Percentiles rank a stretch among this genome's conserved stretches.
Conservation (phyloP, 1,284 basidiomycete species). For the Trametes pubescens region DNA sequence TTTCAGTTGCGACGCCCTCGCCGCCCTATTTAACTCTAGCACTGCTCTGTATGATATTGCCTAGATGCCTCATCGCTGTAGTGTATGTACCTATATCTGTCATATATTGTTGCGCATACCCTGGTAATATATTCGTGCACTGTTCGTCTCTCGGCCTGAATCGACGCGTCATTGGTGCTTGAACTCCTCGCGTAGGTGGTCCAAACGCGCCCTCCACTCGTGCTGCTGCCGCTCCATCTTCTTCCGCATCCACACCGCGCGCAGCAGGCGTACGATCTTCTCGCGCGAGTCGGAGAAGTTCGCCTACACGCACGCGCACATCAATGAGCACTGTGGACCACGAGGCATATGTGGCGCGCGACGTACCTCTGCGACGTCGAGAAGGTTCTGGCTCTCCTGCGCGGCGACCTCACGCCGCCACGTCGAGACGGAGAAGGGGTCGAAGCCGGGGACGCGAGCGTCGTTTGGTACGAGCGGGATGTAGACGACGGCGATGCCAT, state of each 20-base stretch:
- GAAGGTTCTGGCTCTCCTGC: slow-evolving; percentile 47
- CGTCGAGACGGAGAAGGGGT: slow-evolving; percentile 49
- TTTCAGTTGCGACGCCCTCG: too few relatives aligned
- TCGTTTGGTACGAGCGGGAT: slow-evolving; percentile 48
- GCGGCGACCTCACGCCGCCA: slow-evolving; percentile 48
- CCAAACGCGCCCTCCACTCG: slow-evolving; percentile 32
- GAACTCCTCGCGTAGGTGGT: slow-evolving; percentile 29
- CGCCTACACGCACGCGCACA: slow-evolving; percentile 29
- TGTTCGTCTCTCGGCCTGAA: background rate
- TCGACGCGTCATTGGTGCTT: slow-evolving; percentile 5
- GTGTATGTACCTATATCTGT: background rate
- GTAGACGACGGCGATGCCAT: slow-evolving; percentile 52
- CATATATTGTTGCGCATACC: background rate
- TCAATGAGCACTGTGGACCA: too few relatives aligned
- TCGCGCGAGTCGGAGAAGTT: slow-evolving; percentile 49
- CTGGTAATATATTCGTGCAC: background rate
- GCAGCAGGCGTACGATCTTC: slow-evolving; percentile 47
- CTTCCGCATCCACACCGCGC: slow-evolving; percentile 52
- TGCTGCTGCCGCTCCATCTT: slow-evolving; percentile 36
- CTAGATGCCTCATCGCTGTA: background rate
- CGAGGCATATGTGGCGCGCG: too few relatives aligned
- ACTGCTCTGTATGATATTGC: background rate
- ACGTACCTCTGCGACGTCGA: slow-evolving; percentile 46
- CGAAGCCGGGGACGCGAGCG: slow-evolving; percentile 42
- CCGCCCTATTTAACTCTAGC: background rate